phyloP scores from a whole-genome alignment of 2,329 filamentous ascomycete species.

The Colletotrichum costaricense region DNA sequence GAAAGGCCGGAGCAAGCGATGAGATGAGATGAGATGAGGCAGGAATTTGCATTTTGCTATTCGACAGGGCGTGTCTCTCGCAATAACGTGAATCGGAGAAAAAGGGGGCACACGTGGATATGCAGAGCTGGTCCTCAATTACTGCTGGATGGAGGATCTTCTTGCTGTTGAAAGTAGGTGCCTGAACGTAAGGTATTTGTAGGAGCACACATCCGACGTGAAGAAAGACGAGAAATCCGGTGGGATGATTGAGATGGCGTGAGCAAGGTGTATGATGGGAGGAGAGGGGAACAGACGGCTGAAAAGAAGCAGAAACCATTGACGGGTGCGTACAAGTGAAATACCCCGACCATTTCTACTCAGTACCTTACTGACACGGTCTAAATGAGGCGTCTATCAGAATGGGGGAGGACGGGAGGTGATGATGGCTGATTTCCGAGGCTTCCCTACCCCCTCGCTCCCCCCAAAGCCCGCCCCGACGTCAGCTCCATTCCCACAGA shows the following conservation, averaged over 20 bases:
- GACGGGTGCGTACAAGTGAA: not conserved
- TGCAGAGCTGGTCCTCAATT: not conserved
- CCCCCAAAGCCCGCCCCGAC: not conserved
- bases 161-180: not conserved
- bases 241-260: not conserved
- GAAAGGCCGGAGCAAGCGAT: slow-evolving; percentile 7
- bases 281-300: not conserved
- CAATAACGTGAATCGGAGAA: slow-evolving; percentile 24
- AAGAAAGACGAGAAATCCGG: not conserved
- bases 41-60: slow-evolving; percentile 21
- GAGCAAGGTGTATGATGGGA: not conserved
- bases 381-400: slow-evolving; percentile 9
- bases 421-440: not conserved
- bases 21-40: slow-evolving; percentile 26
- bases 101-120: slow-evolving; percentile 21
- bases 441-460: not conserved
- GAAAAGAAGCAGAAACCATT: not conserved
- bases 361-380: not conserved
- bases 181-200: not conserved
- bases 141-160: not conserved
- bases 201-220: no score
- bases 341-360: no score
- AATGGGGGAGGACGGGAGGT: not conserved
- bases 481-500: not conserved
- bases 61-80: slow-evolving; percentile 5